Conservation (phyloP, 805 yeast genomes). For the Ogataea haglerorum region DNA sequence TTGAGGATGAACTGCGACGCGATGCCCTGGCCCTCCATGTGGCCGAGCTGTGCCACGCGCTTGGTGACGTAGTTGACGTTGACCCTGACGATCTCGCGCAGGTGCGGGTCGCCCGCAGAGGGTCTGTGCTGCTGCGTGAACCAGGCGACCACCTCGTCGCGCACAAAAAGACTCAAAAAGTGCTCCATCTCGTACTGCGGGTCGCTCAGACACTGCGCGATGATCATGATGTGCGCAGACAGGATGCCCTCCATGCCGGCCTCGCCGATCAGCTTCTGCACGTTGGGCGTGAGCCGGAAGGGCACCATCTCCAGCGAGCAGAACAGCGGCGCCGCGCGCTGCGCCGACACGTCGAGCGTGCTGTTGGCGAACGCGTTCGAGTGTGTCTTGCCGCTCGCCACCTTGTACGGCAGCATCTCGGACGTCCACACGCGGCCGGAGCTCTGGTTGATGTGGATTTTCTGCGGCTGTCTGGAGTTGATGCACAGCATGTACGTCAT, state of each 20-base stretch:
- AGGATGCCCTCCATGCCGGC: conserved; percentile 90
- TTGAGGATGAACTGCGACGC: conserved; percentile 90
- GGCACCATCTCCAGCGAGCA: conserved; percentile 92
- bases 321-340: conserved; percentile 75
- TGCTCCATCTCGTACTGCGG: conserved; percentile 92
- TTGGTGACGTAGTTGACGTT: conserved; percentile 84
- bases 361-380: conserved; percentile 41
- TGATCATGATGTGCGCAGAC: conserved; percentile 76
- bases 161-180: conserved; percentile 86
- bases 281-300: conserved; percentile 92
- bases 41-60: conserved; percentile 70
- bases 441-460: conserved; percentile 74
- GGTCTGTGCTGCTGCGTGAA: conserved; percentile 83
- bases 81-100: conserved; percentile 80
- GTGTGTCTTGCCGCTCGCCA: conserved; percentile 49
- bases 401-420: conserved; percentile 91
- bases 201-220: conserved; percentile 84
- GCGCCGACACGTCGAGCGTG: conserved; percentile 44
- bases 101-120: conserved; percentile 75
- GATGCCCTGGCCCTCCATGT: conserved; percentile 63
- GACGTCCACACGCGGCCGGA: conserved; percentile 92
- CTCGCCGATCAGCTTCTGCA: conserved; percentile 91
- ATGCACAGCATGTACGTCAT: conserved; percentile 94
- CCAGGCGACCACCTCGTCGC: conserved; percentile 96
- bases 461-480: conserved; percentile 89